These are phyloP conservation scores for Gorgonomyces haynaldii DNA, from an alignment of 192 early-diverging fungal species.

Conservation along the genomic window DNA sequence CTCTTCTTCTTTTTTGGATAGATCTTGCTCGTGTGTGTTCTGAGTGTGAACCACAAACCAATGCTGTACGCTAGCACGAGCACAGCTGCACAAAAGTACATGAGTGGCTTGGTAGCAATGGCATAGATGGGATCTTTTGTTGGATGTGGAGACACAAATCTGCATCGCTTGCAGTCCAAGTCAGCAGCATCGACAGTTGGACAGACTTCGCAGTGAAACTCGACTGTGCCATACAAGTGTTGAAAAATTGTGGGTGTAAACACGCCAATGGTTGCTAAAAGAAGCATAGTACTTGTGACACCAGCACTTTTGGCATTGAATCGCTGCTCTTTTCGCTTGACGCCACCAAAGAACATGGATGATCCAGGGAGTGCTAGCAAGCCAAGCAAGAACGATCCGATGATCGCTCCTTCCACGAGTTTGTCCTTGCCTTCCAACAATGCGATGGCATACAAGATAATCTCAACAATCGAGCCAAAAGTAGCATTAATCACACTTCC, in stretches of 20 bases:
- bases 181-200: background rate
- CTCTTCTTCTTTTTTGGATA: constrained; percentile 36
- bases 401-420: constrained; percentile 82
- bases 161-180: constrained; percentile 49
- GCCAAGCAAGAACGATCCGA: constrained; percentile 83
- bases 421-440: constrained; percentile 73
- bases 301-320: constrained; percentile 93
- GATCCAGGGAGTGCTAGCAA: constrained; percentile 85
- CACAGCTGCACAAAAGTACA: constrained; percentile 73
- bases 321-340: constrained; percentile 81
- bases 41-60: constrained; percentile 85
- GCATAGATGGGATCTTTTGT: constrained; percentile 71
- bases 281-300: constrained; percentile 91
- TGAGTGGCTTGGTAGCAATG: constrained; percentile 64
- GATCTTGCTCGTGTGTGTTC: constrained; percentile 77
- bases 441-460: constrained; percentile 84
- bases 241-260: constrained; percentile 94
- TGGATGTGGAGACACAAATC: constrained; percentile 50
- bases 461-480: constrained; percentile 92
- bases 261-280: constrained; percentile 83
- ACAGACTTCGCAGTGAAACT: constrained; percentile 45
- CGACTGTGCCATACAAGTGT: constrained; percentile 70
- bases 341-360: constrained; percentile 85
- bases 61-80: constrained; percentile 73
- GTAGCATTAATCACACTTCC: constrained; percentile 96